Evolutionary conservation across 768 basidiomycete genomes (phyloP), one percentile per base, ranked within the genome.

Genomic region (Panaeolus papilionaceus): DNA sequence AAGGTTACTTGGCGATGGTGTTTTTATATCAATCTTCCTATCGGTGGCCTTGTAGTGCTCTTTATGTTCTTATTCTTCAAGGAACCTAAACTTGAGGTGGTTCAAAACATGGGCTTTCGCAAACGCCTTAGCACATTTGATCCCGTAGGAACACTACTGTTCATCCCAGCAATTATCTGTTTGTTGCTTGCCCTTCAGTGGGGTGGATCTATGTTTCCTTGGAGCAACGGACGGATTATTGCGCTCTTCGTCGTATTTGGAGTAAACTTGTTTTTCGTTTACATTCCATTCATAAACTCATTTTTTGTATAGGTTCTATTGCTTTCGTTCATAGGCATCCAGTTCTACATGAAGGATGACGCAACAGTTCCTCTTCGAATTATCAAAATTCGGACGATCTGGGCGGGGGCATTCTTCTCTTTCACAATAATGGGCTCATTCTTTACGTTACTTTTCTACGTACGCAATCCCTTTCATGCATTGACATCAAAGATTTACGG

Each of bases 161-260:
- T 80, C 64, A 72, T 84, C 54, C 75, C 70, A 6, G 69, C 77
- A 5, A 33, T 33, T 5, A 33, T 33, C 33, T 33, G 33, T 5
- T 33, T 33, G 33, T 5, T 33, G 33, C 75, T 86, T 4, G 80
- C 84, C 3, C 71, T 86, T 6, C 80, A 84, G 68, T 84, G 82
- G 82, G 85, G 84, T 12, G 84, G 85, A 0, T 80, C 81, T 68
- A 73, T 74, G 9, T 81, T 82, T 64, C 75, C 82, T 2, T 87
- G 86, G 86, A 73, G 70, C 51, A 76, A 80, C 67, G 75, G 75
- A 3, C 73, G 75, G 5, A 82, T 83, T 67, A 75, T 78, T 18
- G 68, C 69, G 44, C 68, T 73, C 20, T 63, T 72, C 39, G 68
- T 72, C 16, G 45, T 62, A 6, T 67, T 58, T 37, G 66, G 23